Conservation (phyloP, 2,329 filamentous ascomycete genomes). For the Colletotrichum tropicale region DNA sequence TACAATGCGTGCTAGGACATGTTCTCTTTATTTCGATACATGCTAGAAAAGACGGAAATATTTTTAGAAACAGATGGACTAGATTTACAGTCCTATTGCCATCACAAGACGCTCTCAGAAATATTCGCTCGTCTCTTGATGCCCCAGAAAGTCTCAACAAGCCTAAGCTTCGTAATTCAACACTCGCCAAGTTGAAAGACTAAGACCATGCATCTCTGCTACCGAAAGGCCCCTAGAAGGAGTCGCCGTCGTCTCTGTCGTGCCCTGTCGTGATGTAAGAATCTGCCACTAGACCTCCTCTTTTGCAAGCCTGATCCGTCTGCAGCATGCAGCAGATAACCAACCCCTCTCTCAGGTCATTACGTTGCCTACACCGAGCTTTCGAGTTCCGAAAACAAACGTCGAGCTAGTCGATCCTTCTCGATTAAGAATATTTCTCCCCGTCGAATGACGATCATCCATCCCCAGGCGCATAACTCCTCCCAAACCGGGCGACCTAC, state of each 20-base stretch:
- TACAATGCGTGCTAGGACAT: background rate
- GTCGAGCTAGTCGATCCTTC: background rate
- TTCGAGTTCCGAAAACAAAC: background rate
- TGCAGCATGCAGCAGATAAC: background rate
- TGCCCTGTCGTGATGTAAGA: background rate
- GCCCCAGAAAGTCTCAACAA: background rate
- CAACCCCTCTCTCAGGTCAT: background rate
- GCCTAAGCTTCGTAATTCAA: background rate
- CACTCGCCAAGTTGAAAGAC: background rate
- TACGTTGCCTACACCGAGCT: background rate
- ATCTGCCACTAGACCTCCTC: background rate
- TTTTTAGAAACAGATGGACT: background rate
- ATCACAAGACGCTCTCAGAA: background rate
- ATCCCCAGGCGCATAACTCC: background rate
- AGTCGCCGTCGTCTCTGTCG: background rate
- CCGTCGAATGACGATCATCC: background rate
- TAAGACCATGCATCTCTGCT: background rate
- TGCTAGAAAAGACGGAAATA: background rate
- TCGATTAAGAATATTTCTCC: background rate
- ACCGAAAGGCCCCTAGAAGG: background rate
- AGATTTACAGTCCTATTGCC: no score
- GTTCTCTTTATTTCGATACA: background rate
- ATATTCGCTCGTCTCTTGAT: background rate
- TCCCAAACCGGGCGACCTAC: background rate
- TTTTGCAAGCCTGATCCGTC: background rate